Conservation (phyloP, 2,329 filamentous ascomycete genomes). For the Epicoccum sorghinum region DNA sequence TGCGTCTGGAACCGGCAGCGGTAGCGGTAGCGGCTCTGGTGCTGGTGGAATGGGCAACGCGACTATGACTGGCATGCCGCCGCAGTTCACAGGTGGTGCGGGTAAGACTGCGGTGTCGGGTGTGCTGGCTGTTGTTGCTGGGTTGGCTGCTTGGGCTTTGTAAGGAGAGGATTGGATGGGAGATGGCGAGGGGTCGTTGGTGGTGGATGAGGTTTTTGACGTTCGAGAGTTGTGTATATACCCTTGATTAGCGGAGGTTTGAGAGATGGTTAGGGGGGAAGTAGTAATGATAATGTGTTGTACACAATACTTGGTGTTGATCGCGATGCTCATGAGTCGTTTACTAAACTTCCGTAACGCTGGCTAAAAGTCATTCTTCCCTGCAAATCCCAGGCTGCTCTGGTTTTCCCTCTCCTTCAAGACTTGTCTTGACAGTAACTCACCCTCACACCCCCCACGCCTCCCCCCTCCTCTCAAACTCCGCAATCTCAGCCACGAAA, state of each 20-base stretch:
- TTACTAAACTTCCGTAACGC: too few relatives aligned
- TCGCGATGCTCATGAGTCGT: too few relatives aligned
- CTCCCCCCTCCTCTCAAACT: conserved; percentile 39
- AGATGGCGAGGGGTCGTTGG: too few relatives aligned
- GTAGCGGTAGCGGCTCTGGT: background rate
- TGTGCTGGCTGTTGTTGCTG: background rate
- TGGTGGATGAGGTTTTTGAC: too few relatives aligned
- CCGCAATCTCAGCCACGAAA: conserved; percentile 33
- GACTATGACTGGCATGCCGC: background rate
- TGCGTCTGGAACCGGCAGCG: background rate
- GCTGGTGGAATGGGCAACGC: background rate
- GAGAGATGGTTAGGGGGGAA: background rate
- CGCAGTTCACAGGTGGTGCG: background rate
- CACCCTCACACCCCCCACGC: conserved; percentile 22
- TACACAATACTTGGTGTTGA: too few relatives aligned
- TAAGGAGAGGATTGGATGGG: background rate
- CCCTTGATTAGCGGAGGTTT: too few relatives aligned
- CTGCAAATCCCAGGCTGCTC: too few relatives aligned
- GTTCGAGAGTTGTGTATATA: too few relatives aligned
- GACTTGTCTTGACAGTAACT: too few relatives aligned
- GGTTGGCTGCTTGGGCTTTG: background rate
- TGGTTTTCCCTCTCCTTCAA: too few relatives aligned
- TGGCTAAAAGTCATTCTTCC: too few relatives aligned
- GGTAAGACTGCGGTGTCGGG: background rate
- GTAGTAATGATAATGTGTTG: too few relatives aligned